Base-by-base conservation (phyloP, 345 rosid genomes). In the Reutealis trisperma region DNA sequence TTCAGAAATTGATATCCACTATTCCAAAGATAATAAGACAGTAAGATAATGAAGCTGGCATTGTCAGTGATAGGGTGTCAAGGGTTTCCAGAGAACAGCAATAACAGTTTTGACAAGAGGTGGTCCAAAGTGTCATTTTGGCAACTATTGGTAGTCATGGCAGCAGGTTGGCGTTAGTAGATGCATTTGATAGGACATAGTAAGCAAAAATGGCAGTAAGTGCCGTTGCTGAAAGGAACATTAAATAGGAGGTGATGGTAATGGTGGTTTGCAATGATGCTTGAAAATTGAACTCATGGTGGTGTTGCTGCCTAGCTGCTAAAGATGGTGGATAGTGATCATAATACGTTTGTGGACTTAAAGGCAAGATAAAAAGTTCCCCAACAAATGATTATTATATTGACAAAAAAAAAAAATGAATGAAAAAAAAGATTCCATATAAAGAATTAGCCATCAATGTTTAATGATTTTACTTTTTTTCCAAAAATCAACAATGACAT, bases 401-500 rank as follows among this genome's bases (percentile, higher is more conserved):
- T 9, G 72, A 74, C 22, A 34, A 34, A 34, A 67, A 16, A 67
- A 45, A n/a, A n/a, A n/a, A n/a, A n/a, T n/a, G n/a, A n/a, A n/a
- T n/a, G n/a, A 34, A 67, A 16, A 67, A 45, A 77, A 37, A 41
- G 51, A 4, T 24, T 25, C 60, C 51, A 27, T 2, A 34, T 24
- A 75, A 67, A 42, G 19, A 13, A 54, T 44, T 24, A 70, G 66
- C n/a, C 32, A 27, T 78, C 44, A 22, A 70, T 34, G n/a, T 67
- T 6, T 2, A 34, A 42, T 19, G 15, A 60, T 24, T 74, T 21
- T 22, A 9, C 54, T 70, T 22, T 79, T 27, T 57, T 61, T 52
- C 24, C 32, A 59, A 11, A 61, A 44, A 47, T 19, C 59, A 64
- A 67, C 32, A 47, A 74, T 27, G 67, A 76, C 57, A 14, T n/a